These are phyloP conservation scores for Apiosordaria backusii DNA, from an alignment of 495 filamentous ascomycete species.

Conservation along the genomic window DNA sequence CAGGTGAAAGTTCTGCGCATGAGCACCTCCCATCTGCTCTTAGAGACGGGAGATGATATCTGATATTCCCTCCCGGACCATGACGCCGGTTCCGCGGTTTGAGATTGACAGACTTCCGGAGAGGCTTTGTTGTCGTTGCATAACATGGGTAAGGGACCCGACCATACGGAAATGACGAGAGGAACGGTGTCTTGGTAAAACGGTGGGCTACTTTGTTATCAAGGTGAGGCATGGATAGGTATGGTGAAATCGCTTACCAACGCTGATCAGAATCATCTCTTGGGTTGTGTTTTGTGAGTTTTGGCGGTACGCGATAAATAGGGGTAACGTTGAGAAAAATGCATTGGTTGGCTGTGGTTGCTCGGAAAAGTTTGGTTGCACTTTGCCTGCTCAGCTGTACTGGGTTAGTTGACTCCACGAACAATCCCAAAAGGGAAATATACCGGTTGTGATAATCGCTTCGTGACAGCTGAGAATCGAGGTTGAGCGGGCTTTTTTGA, in stretches of 20 bases:
- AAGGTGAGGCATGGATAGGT: not conserved
- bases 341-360: not conserved
- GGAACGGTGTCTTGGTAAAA: not conserved
- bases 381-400: not conserved
- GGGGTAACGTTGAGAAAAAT: not conserved
- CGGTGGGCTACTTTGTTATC: not conserved
- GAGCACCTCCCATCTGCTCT: not conserved
- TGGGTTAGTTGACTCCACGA: not conserved
- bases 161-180: not conserved
- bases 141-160: not conserved
- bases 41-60: not conserved
- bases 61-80: not conserved
- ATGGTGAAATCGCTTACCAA: not conserved
- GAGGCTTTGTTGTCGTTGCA: not conserved
- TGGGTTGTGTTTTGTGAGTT: not conserved
- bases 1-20: not conserved
- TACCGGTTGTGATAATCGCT: not conserved
- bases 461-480: not conserved
- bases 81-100: not conserved
- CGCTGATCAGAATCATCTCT: not conserved
- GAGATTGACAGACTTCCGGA: not conserved
- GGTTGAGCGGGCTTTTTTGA: not conserved
- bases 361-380: not conserved
- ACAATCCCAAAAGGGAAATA: not conserved
- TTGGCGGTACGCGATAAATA: not conserved